These are phyloP conservation scores for Talaromyces albobiverticillius DNA, from an alignment of 2,329 filamentous ascomycete species.

Conservation along the genomic window DNA sequence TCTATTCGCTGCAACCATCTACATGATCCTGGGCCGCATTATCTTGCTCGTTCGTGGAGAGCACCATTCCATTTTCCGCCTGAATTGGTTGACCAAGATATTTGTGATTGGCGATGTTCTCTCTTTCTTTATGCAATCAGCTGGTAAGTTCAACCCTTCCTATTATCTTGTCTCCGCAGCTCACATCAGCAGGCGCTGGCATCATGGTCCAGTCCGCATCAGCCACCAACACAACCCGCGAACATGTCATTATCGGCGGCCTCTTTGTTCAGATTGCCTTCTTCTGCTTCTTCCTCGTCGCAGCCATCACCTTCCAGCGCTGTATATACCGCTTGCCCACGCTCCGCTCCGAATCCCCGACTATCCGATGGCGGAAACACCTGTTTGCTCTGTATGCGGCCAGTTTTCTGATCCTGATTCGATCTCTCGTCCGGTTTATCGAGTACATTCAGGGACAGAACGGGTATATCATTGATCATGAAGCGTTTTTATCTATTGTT, in stretches of 20 bases:
- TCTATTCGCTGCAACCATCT: conserved; percentile 35
- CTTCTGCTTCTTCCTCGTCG: conserved; percentile 28
- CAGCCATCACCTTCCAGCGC: conserved; percentile 21
- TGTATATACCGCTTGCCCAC: conserved; percentile 30
- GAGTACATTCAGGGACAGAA: conserved; percentile 20
- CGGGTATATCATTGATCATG: conserved; percentile 18
- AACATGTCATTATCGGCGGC: conserved; percentile 27
- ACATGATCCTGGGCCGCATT: conserved; percentile 35
- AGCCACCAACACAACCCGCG: conserved; percentile 13
- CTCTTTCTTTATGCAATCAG: conserved; percentile 31
- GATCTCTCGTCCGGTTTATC: conserved; percentile 21
- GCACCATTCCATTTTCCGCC: conserved; percentile 23
- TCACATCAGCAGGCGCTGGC: not conserved
- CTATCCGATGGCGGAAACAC: conserved; percentile 33
- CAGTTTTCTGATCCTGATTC: conserved; percentile 18
- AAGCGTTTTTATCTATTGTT: conserved; percentile 21
- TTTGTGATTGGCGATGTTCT: conserved; percentile 32
- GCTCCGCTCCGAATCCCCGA: conserved; percentile 19
- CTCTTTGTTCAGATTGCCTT: conserved; percentile 30
- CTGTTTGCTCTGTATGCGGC: conserved; percentile 27
- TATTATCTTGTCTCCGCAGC: conserved; percentile 21
- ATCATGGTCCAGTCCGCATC: not conserved
- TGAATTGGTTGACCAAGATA: conserved; percentile 31
- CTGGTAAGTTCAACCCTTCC: conserved; percentile 15
- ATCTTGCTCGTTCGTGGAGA: conserved; percentile 29